Base-by-base conservation (phyloP, 2,329 filamentous ascomycete species). In the Xenoacremonium recifei region DNA sequence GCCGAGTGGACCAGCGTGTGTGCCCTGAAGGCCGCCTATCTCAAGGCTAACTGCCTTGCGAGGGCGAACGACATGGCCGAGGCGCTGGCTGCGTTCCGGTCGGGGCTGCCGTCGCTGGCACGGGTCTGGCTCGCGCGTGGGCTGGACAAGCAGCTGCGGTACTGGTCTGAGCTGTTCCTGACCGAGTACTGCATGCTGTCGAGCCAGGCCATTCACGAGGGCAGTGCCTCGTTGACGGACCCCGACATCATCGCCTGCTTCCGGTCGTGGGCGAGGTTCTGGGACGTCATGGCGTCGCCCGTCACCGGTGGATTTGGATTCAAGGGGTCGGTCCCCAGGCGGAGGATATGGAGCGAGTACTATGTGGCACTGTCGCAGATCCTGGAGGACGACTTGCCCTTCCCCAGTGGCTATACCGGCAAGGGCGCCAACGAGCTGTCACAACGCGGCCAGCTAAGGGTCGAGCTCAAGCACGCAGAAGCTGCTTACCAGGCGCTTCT, bases 1-100 rank as follows among this genome's bases (percentile, higher is more conserved):
- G 78, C 80, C 3, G 80, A 84, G 59, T 96, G 89, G 89, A 89
- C 89, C 3, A 84, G 82, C 50, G 85, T 93, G 16, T 95, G 89
- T 66, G 78, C 85, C 20, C 72, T 93, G 40, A 95, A 92, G 64
- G 82, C 82, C 16, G 79, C 82, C 35, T 95, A 89, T 60, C 76
- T 95, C 37, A 85, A 84, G 62, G 88, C 87, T 62, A 84, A 75
- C 60, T 77, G 76, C 51, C 67, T 81, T 40, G 71, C 73, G 21
- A 73, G 73, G 18, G 69, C 69, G 18, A 67, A 69, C 11, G 66
- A 73, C 48, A 66, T 71, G 32, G 57, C 66, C 10, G 81, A 86
- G 41, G 87, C 87, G 2, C 67, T 89, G 13, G 69, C 72, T 29
- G 78, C 84, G 2, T 89, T 88, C 54, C 75, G 80, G 52, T 77